Conservation (phyloP, 768 basidiomycete species). For the Boletus vinaceobasis region DNA sequence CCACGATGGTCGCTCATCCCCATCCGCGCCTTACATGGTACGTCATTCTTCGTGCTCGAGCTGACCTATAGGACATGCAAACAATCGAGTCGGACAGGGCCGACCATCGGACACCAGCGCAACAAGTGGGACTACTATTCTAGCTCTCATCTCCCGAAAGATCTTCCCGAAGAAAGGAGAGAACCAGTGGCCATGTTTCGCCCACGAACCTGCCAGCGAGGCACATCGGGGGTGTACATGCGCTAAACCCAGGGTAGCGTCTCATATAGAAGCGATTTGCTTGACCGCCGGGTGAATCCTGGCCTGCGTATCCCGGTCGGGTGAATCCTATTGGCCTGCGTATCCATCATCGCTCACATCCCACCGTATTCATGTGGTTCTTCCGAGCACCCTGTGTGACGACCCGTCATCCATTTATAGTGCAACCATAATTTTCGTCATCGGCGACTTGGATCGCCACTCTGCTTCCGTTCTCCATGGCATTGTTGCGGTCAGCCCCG, state of each 20-base stretch:
- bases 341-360: conserved; percentile 1
- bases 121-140: not conserved
- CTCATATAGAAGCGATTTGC: conserved; percentile 15
- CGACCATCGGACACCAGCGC: not conserved
- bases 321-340: conserved; percentile 7
- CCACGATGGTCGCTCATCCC: conserved; percentile 2
- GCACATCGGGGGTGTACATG: not conserved
- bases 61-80: not conserved
- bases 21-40: not conserved
- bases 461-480: not conserved
- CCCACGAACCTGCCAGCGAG: not conserved
- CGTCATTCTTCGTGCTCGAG: conserved; percentile 9
- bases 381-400: not conserved
- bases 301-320: not conserved
- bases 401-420: not conserved
- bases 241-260: not conserved
- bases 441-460: not conserved
- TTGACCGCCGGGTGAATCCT: conserved; percentile 1
- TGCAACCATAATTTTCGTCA: not conserved
- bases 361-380: not conserved
- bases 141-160: not conserved
- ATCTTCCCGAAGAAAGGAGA: not conserved
- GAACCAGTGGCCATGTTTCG: not conserved
- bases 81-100: not conserved
- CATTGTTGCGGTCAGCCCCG: not conserved